Percentiles rank a stretch among this genome's conserved stretches.
These are phyloP conservation scores for Acer negundo DNA, from an alignment of 345 rosid species.

Conservation along the genomic window DNA sequence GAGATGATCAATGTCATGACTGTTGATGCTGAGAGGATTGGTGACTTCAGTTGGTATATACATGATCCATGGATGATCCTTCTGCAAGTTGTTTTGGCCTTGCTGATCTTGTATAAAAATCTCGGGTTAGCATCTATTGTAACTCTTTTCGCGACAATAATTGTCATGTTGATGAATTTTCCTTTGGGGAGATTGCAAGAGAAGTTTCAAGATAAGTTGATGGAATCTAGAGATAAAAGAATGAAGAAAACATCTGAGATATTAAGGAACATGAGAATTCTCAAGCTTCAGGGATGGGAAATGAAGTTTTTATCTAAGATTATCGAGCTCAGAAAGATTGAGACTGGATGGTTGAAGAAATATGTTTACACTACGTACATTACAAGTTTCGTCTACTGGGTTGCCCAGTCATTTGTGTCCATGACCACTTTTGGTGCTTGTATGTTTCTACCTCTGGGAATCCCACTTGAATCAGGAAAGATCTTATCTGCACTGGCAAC, in stretches of 20 bases:
- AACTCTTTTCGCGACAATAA: constrained; percentile 18
- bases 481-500: constrained; percentile 42
- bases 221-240: constrained; percentile 35
- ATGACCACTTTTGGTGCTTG: constrained; percentile 35
- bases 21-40: constrained; percentile 35
- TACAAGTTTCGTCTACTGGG: constrained; percentile 24
- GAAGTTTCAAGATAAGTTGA: constrained; percentile 32
- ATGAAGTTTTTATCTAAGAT: constrained; percentile 39
- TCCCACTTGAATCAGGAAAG: constrained; percentile 36
- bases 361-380: constrained; percentile 24
- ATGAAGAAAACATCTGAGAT: constrained; percentile 39
- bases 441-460: constrained; percentile 23
- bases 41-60: constrained; percentile 31
- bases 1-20: constrained; percentile 41
- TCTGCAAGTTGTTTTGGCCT: constrained; percentile 32
- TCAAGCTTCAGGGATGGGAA: constrained; percentile 47
- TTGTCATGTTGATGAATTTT: constrained; percentile 30
- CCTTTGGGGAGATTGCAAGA: constrained; percentile 32
- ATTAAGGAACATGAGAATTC: constrained; percentile 37
- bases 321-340: constrained; percentile 27
- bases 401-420: constrained; percentile 20
- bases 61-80: constrained; percentile 37
- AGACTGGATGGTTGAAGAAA: constrained; percentile 36
- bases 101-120: constrained; percentile 31
- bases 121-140: constrained; percentile 30